These are phyloP conservation scores for Monosporascus cannonballus DNA, from an alignment of 2,329 filamentous ascomycete species.

Conservation along the genomic window DNA sequence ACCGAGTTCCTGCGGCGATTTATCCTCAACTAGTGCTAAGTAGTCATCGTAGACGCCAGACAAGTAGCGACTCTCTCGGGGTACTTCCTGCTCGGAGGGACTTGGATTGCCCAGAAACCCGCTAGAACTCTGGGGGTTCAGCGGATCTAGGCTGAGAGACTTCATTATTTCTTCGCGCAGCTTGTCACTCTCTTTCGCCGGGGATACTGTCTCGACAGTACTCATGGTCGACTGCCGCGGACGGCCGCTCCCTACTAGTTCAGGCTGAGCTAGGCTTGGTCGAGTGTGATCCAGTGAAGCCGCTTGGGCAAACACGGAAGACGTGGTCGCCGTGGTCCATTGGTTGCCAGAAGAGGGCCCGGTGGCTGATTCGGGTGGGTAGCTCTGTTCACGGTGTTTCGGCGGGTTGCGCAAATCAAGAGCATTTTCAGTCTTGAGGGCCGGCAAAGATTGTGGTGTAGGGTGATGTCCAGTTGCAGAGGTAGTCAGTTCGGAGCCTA, in stretches of 20 bases:
- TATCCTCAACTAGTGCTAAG: constrained; percentile 47
- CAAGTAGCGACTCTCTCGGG: constrained; percentile 56
- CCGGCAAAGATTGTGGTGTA: constrained; percentile 16
- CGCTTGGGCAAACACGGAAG: constrained; percentile 32
- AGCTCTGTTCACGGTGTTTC: background rate
- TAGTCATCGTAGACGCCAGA: constrained; percentile 64
- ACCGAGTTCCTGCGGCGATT: constrained; percentile 22
- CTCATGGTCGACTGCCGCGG: constrained; percentile 40
- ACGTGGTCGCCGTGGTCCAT: constrained; percentile 9
- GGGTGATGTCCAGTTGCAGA: constrained; percentile 11
- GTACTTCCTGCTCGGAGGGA: constrained; percentile 8
- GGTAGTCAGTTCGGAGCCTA: constrained; percentile 15
- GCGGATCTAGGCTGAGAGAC: constrained; percentile 50
- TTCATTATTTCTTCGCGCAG: constrained; percentile 70
- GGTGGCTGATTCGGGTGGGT: background rate
- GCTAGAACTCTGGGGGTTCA: constrained; percentile 14
- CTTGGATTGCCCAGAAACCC: constrained; percentile 9
- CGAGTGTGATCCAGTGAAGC: constrained; percentile 40
- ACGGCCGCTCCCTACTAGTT: constrained; percentile 28
- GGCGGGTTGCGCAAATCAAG: constrained; percentile 4
- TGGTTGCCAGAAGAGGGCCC: constrained; percentile 5
- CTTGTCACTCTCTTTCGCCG: constrained; percentile 64
- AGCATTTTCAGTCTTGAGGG: constrained; percentile 16
- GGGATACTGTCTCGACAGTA: constrained; percentile 42
- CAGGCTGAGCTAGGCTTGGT: constrained; percentile 26